Evolutionary conservation across 2,329 filamentous ascomycete genomes (phyloP).

Genomic region (Lecanicillium sp.): DNA sequence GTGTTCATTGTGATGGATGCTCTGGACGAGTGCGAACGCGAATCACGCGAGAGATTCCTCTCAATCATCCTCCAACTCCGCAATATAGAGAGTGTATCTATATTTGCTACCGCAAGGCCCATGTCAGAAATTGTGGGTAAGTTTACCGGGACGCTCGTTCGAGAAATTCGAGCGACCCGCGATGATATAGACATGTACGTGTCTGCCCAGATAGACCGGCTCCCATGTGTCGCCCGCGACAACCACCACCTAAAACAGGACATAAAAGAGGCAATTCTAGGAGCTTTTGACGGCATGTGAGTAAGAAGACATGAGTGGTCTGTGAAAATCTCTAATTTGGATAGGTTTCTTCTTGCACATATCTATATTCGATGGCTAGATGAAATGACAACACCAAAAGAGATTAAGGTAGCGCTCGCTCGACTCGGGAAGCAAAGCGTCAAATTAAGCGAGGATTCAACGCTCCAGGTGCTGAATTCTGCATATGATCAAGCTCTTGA

Average conservation of each 20-base stretch:
- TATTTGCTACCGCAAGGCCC: slow-evolving; percentile 12
- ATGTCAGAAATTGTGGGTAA: slow-evolving; percentile 8
- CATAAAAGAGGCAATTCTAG: background rate
- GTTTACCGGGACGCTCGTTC: background rate
- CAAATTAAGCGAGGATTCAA: slow-evolving; percentile 25
- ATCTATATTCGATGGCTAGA: slow-evolving; percentile 4
- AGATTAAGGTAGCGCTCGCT: slow-evolving; percentile 16
- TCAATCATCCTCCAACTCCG: background rate
- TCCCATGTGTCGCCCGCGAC: slow-evolving; percentile 1
- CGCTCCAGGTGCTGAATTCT: no score
- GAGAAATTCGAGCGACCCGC: slow-evolving; percentile 9
- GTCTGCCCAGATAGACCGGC: background rate
- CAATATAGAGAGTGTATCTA: background rate
- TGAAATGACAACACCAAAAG: slow-evolving; percentile 17
- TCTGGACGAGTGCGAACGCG: slow-evolving; percentile 14
- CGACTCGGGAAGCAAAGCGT: slow-evolving; percentile 20
- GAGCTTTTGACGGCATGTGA: slow-evolving; percentile 7
- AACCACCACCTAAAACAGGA: background rate
- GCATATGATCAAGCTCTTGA: slow-evolving; percentile 34
- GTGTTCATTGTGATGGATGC: slow-evolving; percentile 1
- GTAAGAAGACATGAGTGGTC: background rate
- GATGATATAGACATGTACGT: slow-evolving; percentile 11
- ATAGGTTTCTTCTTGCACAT: slow-evolving; percentile 9
- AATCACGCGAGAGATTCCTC: background rate
- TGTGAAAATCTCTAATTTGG: background rate